Evolutionary conservation across 768 basidiomycete species (phyloP), one percentile per base, ranked within the genome.

Genomic region (Tricholoma bakamatsutake): DNA sequence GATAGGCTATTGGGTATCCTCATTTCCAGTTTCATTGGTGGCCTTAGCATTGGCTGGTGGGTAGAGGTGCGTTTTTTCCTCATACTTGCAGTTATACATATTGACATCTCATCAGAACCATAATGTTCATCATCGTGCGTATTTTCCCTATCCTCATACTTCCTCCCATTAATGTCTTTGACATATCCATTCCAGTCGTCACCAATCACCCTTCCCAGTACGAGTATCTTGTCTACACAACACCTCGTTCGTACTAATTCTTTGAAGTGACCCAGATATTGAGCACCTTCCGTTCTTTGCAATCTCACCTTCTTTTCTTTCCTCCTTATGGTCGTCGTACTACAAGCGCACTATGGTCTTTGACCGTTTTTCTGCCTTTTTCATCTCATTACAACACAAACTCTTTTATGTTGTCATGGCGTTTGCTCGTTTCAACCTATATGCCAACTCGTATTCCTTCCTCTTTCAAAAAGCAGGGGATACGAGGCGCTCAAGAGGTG

Each of bases 201-300:
- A 89, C 96, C n/a, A 98, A 98, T 66, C 93, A 98, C 61, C 94
- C 93, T 5, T 87, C 94, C 46, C 97, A 99, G 85, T 94, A 77
- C 57, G 85, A 72, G 17, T 28, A 40, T 40, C 50, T 51, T 27
- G 35, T 52, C 31, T 43, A 37, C 27, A 21, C 11, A 7, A 28
- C n/a, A 27, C 17, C 18, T 40, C 31, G 27, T 49, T 45, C 35
- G 39, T 55, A 46, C 64, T 35, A 67, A 66, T 34, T 54, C 1
- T 52, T 55, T 27, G 21, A 59, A 90, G 88, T 66, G 89, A 92
- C 66, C 90, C 89, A 2, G 89, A 91, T 66, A 91, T 92, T 57
- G 83, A 86, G 67, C 87, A 92, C 64, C 74, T 98, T 15, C 97
- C 97, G 12, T 97, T 99, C 77, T 84, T 99, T 62, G 96, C 95